A percentile compares a stretch with the other conserved stretches of the same genome.
These are phyloP conservation scores for Saraca asoca DNA, from an alignment of 331 rosid genomes.

Conservation along the genomic window DNA sequence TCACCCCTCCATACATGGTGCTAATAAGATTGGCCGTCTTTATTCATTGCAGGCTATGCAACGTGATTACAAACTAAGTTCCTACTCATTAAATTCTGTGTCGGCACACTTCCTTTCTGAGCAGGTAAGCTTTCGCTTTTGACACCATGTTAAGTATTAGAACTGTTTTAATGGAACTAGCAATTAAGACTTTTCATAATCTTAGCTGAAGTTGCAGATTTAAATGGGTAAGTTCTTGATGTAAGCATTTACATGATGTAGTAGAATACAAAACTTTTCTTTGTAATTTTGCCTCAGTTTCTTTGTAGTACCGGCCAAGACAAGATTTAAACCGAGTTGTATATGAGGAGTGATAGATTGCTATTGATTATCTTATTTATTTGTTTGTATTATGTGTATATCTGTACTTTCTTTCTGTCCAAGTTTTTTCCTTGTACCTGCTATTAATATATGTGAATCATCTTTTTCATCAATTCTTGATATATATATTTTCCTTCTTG, in stretches of 20 bases:
- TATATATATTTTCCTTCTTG: not conserved
- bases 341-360: conserved; percentile 14
- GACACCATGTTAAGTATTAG: conserved; percentile 24
- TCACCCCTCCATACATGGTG: conserved; percentile 17
- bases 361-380: conserved; percentile 10
- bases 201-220: conserved; percentile 18
- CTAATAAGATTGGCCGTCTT: conserved; percentile 30
- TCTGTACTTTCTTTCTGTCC: conserved; percentile 11
- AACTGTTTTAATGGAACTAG: conserved; percentile 14
- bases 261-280: not conserved
- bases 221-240: conserved; percentile 17
- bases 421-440: conserved; percentile 13
- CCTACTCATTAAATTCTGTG: conserved; percentile 93
- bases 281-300: not conserved
- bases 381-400: conserved; percentile 18
- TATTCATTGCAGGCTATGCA: conserved; percentile 69
- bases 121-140: conserved; percentile 58
- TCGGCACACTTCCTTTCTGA: conserved; percentile 95
- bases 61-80: conserved; percentile 91
- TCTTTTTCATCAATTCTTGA: conserved; percentile 30
- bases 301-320: not conserved
- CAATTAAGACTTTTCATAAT: not conserved
- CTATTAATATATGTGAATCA: not conserved
- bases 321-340: conserved; percentile 22
- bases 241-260: conserved; percentile 1